phyloP scores from a whole-genome alignment of 768 basidiomycete genomes.

The Boletus coccyginus region DNA sequence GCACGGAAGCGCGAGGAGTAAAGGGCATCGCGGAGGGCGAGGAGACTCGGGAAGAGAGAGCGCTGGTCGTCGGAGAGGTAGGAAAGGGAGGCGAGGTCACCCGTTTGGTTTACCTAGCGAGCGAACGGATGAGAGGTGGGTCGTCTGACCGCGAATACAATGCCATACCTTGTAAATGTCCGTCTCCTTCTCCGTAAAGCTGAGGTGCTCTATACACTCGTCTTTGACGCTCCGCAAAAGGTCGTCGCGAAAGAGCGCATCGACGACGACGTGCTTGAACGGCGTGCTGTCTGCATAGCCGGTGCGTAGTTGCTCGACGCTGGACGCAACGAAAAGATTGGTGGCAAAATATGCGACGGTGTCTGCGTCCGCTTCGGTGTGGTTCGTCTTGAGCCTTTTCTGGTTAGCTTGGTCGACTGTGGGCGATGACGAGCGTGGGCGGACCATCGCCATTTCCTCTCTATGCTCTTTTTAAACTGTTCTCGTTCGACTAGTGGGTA shows the following conservation, averaged over 20 bases:
- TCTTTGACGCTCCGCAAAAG: constrained; percentile 79
- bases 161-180: constrained; percentile 91
- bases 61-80: constrained; percentile 80
- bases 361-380: constrained; percentile 17
- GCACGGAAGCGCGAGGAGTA: constrained; percentile 81
- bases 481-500: not conserved
- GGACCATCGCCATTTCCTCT: constrained; percentile 43
- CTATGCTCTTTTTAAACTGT: not conserved
- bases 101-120: constrained; percentile 89
- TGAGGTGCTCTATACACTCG: constrained; percentile 75
- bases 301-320: constrained; percentile 51
- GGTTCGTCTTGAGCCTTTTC: constrained; percentile 40
- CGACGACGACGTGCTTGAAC: constrained; percentile 80
- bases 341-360: constrained; percentile 27
- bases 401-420: constrained; percentile 21
- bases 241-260: constrained; percentile 80
- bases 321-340: constrained; percentile 55
- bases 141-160: not conserved
- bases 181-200: constrained; percentile 92
- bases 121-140: not conserved
- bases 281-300: constrained; percentile 61
- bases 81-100: constrained; percentile 90
- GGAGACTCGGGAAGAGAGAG: constrained; percentile 74
- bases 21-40: constrained; percentile 83
- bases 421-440: constrained; percentile 46